These are phyloP conservation scores for Trichophyton benhamiae DNA, from an alignment of 2,329 filamentous ascomycete species.

Conservation along the genomic window DNA sequence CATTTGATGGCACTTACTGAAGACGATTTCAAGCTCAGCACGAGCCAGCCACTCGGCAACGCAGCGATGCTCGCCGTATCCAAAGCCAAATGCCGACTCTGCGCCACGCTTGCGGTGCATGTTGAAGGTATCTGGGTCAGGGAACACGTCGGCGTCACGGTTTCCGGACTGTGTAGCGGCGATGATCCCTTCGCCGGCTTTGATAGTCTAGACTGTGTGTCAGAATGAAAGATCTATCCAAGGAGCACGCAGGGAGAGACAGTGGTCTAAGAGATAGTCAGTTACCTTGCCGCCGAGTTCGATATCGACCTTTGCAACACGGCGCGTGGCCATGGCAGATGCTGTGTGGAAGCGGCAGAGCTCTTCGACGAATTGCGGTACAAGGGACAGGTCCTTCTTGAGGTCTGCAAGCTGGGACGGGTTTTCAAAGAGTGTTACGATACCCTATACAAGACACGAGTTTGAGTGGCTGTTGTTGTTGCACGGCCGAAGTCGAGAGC, in stretches of 20 bases:
- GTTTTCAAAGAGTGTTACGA: conserved; percentile 35
- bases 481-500: background rate
- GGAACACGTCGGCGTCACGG: conserved; percentile 36
- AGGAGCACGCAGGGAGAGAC: background rate
- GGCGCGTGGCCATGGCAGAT: conserved; percentile 37
- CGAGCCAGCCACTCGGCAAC: conserved; percentile 36
- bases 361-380: conserved; percentile 36
- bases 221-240: background rate
- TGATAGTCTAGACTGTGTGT: conserved; percentile 22
- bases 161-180: conserved; percentile 39
- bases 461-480: background rate
- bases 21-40: conserved; percentile 34
- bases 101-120: conserved; percentile 29
- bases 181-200: conserved; percentile 37
- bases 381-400: conserved; percentile 29
- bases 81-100: conserved; percentile 34
- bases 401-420: conserved; percentile 34
- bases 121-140: conserved; percentile 33
- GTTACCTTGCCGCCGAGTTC: conserved; percentile 31
- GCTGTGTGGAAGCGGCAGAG: conserved; percentile 39
- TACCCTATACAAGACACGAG: conserved; percentile 23
- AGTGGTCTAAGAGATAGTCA: no score
- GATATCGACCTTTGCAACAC: conserved; percentile 39
- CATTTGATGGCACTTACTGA: conserved; percentile 25
- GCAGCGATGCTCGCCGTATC: conserved; percentile 38